A percentile compares a stretch with the other conserved stretches of the same genome.
Conservation (phyloP, 202 grass and related monocot genomes). For the Schoenoplectus tabernaemontani region DNA sequence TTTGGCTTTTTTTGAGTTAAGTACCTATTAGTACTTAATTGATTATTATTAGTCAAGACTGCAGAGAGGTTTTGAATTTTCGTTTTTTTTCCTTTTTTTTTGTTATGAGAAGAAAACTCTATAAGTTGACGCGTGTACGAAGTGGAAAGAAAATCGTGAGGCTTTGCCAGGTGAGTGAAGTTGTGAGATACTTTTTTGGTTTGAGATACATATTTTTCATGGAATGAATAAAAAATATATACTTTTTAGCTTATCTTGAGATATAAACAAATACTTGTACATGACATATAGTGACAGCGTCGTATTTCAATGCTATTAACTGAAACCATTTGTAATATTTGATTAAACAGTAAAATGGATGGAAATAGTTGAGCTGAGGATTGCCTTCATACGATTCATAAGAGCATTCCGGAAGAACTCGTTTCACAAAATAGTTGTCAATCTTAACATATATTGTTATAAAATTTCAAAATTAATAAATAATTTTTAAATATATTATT, state of each 20-base stretch:
- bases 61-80: not conserved
- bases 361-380: too few relatives aligned
- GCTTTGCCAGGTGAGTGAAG: conserved; percentile 17
- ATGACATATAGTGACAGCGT: too few relatives aligned
- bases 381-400: too few relatives aligned
- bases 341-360: too few relatives aligned
- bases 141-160: conserved; percentile 9
- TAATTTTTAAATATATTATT: too few relatives aligned
- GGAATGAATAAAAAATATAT: conserved; percentile 1
- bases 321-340: too few relatives aligned
- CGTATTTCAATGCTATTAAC: too few relatives aligned
- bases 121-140: not conserved
- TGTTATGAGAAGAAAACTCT: not conserved
- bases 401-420: too few relatives aligned
- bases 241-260: conserved; percentile 5
- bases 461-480: too few relatives aligned
- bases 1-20: conserved; percentile 6
- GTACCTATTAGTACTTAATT: conserved; percentile 11
- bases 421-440: too few relatives aligned
- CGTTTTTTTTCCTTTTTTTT: not conserved
- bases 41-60: conserved; percentile 13
- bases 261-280: not conserved
- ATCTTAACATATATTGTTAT: too few relatives aligned
- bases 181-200: conserved; percentile 13
- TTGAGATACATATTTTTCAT: not conserved